Evolutionary conservation across 1,139 yeast genomes (phyloP), one percentile per base, ranked within the genome.

Genomic region (Candida freyschussii): DNA sequence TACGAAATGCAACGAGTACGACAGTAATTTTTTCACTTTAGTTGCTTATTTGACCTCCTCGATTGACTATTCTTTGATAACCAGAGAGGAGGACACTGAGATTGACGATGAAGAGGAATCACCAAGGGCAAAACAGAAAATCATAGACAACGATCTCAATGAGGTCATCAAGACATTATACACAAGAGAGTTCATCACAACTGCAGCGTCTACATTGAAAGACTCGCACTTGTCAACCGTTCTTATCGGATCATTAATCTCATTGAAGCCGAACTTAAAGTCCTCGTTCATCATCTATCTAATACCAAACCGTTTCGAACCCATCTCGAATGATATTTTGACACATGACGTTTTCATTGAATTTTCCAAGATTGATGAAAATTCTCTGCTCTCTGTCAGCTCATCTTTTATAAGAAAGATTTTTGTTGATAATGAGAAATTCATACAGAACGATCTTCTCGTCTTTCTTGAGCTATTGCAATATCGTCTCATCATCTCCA

Each of bases 401-500:
- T 6, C 22, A 4, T 20, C 25, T 1, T 24, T 37, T 47, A 27
- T 47, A 39, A 41, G 40, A 33, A 24, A 34, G 26, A 26, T 45
- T 36, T 43, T 42, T 52, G 39, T 16, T 11, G 36, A 26, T 28
- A 40, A 35, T 8, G 27, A 33, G 16, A 43, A 45, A 13, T 44
- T 50, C 17, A 47, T 58, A 41, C 49, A 56, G 41, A 40, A 43
- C 20, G 55, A 60, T 8, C 43, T 65, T 7, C 50, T 54, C 26
- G 44, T 69, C 3, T 59, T 71, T 21, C 60, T 76, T 32, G 79
- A 77, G 39, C 47, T 78, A 2, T 63, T 75, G 32, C 71, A 78
- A 5, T 74, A 75, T 43, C 65, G 75, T 57, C 53, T 79, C 16
- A 70, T 78, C 21, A 75, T 86, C 4, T 74, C 89, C 1, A 83